phyloP scores from a whole-genome alignment of 2,329 filamentous ascomycete species.

The Epichloe elymi region DNA sequence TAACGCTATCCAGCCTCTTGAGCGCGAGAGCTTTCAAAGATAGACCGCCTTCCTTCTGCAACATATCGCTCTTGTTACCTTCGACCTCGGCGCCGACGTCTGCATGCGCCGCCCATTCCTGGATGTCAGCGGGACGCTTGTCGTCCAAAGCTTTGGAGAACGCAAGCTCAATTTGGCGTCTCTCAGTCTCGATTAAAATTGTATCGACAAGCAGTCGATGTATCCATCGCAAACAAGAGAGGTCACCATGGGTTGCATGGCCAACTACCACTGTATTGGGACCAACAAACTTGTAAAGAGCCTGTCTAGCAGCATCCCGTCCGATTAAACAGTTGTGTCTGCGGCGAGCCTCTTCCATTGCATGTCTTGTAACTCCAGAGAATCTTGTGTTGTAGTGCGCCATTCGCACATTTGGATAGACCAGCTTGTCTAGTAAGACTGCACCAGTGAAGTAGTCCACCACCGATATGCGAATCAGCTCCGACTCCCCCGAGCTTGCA shows the following conservation, averaged over 20 bases:
- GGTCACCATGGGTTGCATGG: slow-evolving; percentile 30
- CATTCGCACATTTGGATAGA: slow-evolving; percentile 33
- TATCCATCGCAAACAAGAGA: slow-evolving; percentile 33
- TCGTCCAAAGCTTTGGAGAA: neutral
- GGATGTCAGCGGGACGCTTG: slow-evolving; percentile 1
- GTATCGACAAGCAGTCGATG: slow-evolving; percentile 34
- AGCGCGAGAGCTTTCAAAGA: slow-evolving; percentile 26
- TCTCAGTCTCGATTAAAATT: slow-evolving; percentile 18
- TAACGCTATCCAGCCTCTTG: slow-evolving; percentile 23
- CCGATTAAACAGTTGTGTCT: slow-evolving; percentile 25
- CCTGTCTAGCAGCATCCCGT: slow-evolving; percentile 25
- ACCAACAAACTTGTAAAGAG: slow-evolving; percentile 30
- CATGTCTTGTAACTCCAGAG: slow-evolving; percentile 31
- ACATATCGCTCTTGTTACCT: neutral
- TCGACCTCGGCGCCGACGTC: neutral
- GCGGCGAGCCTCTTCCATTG: slow-evolving; percentile 24
- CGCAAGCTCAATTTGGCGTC: slow-evolving; percentile 3
- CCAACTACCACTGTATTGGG: slow-evolving; percentile 34
- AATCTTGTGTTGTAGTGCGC: slow-evolving; percentile 34
- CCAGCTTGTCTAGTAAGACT: slow-evolving; percentile 36
- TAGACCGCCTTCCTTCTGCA: slow-evolving; percentile 11
- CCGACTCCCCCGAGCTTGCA: slow-evolving; percentile 29
- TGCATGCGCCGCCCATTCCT: slow-evolving; percentile 3
- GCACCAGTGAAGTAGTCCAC: slow-evolving; percentile 37
- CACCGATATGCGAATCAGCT: slow-evolving; percentile 37